Conservation (phyloP, 2,329 filamentous ascomycete genomes). For the Ceratocystis papillata region DNA sequence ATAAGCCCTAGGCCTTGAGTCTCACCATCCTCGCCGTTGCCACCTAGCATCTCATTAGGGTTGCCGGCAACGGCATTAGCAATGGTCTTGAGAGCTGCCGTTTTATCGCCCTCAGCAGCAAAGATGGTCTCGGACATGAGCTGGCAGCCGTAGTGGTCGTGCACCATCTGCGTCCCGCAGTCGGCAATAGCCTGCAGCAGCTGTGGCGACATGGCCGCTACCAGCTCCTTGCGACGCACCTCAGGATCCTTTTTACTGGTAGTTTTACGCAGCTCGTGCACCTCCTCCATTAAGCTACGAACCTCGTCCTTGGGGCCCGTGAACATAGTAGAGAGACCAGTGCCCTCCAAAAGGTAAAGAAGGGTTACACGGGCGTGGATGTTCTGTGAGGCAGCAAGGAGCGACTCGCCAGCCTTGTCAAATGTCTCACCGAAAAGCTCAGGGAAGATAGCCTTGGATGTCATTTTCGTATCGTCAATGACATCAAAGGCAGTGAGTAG, state of each 20-base stretch:
- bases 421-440: constrained; percentile 69
- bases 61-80: constrained; percentile 52
- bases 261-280: constrained; percentile 65
- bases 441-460: constrained; percentile 71
- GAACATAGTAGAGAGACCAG: constrained; percentile 48
- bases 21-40: constrained; percentile 35
- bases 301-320: constrained; percentile 58
- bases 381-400: constrained; percentile 55
- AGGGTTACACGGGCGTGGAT: constrained; percentile 55
- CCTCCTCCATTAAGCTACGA: constrained; percentile 47
- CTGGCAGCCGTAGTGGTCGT: constrained; percentile 74
- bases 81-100: constrained; percentile 58
- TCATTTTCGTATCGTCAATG: constrained; percentile 86
- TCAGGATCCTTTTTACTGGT: constrained; percentile 91
- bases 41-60: constrained; percentile 33
- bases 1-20: constrained; percentile 27
- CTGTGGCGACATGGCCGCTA: constrained; percentile 60
- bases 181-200: constrained; percentile 63
- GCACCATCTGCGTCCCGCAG: constrained; percentile 56
- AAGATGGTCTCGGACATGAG: constrained; percentile 76
- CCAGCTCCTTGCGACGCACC: constrained; percentile 62
- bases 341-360: constrained; percentile 69
- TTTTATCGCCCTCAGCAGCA: constrained; percentile 63
- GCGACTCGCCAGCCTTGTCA: constrained; percentile 50
- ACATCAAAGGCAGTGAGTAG: constrained; percentile 81